These are phyloP conservation scores for Fusarium buxicola DNA, from an alignment of 2,329 filamentous ascomycete genomes.

Conservation along the genomic window DNA sequence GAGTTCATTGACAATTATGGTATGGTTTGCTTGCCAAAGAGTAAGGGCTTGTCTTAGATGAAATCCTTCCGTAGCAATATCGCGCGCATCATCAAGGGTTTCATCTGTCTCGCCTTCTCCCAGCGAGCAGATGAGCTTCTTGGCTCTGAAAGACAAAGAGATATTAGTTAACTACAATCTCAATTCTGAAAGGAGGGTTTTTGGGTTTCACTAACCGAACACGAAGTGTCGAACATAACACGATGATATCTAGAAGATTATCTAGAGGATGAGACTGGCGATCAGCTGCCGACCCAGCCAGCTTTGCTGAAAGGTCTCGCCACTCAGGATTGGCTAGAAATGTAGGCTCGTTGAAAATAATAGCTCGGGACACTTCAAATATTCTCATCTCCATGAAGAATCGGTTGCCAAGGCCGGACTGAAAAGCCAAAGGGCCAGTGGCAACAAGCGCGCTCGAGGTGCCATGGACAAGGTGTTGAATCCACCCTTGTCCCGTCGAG, in stretches of 20 bases:
- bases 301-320: slow-evolving; percentile 18
- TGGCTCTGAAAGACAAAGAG: not conserved
- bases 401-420: slow-evolving; percentile 32
- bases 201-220: slow-evolving; percentile 42
- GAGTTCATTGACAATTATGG: rapidly evolving
- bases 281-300: not conserved
- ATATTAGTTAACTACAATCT: not conserved
- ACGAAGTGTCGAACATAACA: slow-evolving; percentile 47
- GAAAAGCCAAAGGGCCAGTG: slow-evolving; percentile 43
- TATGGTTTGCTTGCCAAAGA: slow-evolving; percentile 15
- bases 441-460: slow-evolving; percentile 49
- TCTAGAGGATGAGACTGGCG: slow-evolving; percentile 17
- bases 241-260: slow-evolving; percentile 48
- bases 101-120: rapidly evolving
- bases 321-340: slow-evolving; percentile 46
- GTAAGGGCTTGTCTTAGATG: slow-evolving; percentile 28
- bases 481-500: slow-evolving; percentile 48
- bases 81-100: not conserved
- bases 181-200: not conserved
- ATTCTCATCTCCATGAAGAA: slow-evolving; percentile 50
- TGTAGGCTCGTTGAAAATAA: slow-evolving; percentile 47
- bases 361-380: slow-evolving; percentile 49
- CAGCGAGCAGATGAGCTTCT: not conserved
- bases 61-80: slow-evolving; percentile 39
- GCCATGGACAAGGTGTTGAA: slow-evolving; percentile 51